Evolutionary conservation across 768 basidiomycete species (phyloP), one percentile per base, ranked within the genome.

Genomic region (Neoboletus magnificus): DNA sequence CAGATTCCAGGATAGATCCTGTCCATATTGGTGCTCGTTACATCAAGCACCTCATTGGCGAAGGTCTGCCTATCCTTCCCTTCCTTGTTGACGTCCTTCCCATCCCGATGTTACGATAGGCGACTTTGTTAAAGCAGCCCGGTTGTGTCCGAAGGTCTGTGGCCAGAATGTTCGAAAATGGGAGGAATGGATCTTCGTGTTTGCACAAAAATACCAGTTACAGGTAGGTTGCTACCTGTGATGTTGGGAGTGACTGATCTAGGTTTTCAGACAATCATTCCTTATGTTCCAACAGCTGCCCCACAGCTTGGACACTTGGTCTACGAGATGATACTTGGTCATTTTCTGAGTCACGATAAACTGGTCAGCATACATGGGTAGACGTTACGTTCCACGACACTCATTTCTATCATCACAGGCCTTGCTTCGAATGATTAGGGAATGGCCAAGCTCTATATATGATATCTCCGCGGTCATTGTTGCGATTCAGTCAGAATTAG

Each of bases 111-210:
- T 29, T n/a, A 23, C 51, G 42, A 23, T 55, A 85, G 85, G 76
- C 18, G 77, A 86, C 20, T 98, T 84, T 61, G 73, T 68, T 0
- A 90, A 90, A 64, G 96, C 96, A 1, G 97, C 96, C 0, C 73
- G 78, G 10, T 72, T 97, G 25, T 87, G 85, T 62, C 87, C 92
- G 0, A 93, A 90, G 67, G 92, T 98, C 8, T 89, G 96, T 60
- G 87, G 82, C 4, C 83, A 83, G 42, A 83, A 96, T 62, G 72
- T 79, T 12, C 86, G 85, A 64, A 79, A 82, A n/a, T 99, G 97
- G 97, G 95, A 98, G 66, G 84, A 89, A 62, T 97, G 91, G 91
- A 90, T 98, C 65, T 96, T 97, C 64, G 75, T 82, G 15, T 98
- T 96, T 67, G 89, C 89, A 1, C 84, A 93, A 68, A 82, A 86